A percentile compares a stretch with the other conserved stretches of the same genome.
Conservation (phyloP, 176 grass and related monocot genomes). For the Poa annua region DNA sequence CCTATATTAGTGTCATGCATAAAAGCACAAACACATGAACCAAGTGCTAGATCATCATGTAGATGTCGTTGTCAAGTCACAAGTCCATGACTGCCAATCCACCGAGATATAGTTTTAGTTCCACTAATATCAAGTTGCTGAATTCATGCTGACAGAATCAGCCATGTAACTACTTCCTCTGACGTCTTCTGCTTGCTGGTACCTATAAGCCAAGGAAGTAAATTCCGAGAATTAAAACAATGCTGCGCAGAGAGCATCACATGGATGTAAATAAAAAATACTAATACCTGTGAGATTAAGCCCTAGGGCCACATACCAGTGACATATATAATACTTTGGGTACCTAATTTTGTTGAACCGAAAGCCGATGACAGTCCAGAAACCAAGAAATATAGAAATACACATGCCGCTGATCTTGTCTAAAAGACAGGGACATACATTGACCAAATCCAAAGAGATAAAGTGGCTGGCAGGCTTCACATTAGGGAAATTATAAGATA, state of each 20-base stretch:
- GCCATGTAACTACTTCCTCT: not conserved
- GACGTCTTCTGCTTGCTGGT: not conserved
- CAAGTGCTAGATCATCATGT: not conserved
- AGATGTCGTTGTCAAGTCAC: not conserved
- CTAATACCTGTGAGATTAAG: not conserved
- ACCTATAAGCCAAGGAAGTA: not conserved
- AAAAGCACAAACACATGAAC: conserved; percentile 12
- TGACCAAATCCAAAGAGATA: not conserved
- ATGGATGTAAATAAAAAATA: not conserved
- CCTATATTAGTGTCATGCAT: not conserved
- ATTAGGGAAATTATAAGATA: not conserved
- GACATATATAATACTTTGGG: not conserved
- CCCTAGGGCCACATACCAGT: not conserved
- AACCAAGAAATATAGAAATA: not conserved
- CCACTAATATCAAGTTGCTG: not conserved
- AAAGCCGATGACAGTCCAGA: not conserved
- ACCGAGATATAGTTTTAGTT: not conserved
- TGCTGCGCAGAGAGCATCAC: not conserved
- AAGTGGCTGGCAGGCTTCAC: not conserved
- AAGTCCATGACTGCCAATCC: not conserved
- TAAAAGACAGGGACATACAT: not conserved
- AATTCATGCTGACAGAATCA: conserved; percentile 1
- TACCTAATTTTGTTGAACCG: not conserved
- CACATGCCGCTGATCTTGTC: not conserved
- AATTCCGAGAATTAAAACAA: no score